Conservation (phyloP, 441 rosid species). For the Syzygium syzygioides region DNA sequence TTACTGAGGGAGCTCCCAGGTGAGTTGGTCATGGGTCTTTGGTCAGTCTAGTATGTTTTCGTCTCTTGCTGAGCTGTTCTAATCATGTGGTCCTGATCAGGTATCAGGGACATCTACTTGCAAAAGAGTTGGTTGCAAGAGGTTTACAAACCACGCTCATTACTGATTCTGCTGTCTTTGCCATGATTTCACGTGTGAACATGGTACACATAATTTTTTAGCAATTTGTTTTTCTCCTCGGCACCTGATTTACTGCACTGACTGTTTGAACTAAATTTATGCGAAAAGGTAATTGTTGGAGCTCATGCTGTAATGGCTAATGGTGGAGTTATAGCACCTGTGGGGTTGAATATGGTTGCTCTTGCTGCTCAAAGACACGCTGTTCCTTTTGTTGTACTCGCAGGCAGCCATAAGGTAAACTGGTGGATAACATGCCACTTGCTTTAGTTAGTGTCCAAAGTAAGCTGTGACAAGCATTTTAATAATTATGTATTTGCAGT, state of each 20-base stretch:
- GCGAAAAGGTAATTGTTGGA: slow-evolving; percentile 85
- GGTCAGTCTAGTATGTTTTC: neutral
- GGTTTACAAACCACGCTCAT: slow-evolving; percentile 92
- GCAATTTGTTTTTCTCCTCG: neutral
- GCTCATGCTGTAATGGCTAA: slow-evolving; percentile 99
- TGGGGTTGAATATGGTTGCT: slow-evolving; percentile 98
- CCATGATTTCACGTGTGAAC: slow-evolving; percentile 95
- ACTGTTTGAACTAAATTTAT: slow-evolving; percentile 2
- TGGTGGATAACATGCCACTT: neutral
- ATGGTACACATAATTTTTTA: slow-evolving; percentile 42
- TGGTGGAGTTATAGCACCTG: slow-evolving; percentile 97
- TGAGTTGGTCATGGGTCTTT: slow-evolving; percentile 14
- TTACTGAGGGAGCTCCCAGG: slow-evolving; percentile 99
- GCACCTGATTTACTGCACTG: neutral
- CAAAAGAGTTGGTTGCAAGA: slow-evolving; percentile 86
- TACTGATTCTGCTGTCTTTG: slow-evolving; percentile 96
- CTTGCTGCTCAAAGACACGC: slow-evolving; percentile 98
- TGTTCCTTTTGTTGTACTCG: slow-evolving; percentile 97
- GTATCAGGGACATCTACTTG: slow-evolving; percentile 93
- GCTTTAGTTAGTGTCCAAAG: neutral
- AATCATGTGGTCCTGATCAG: slow-evolving; percentile 24
- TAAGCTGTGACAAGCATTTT: neutral
- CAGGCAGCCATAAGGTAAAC: slow-evolving; percentile 94
- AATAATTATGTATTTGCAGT: neutral
- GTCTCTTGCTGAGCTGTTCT: neutral